Percentiles rank a stretch among this genome's conserved stretches.
Evolutionary conservation across 352 stramenopile genomes (phyloP).

Genomic region (Phytophthora sp.): DNA sequence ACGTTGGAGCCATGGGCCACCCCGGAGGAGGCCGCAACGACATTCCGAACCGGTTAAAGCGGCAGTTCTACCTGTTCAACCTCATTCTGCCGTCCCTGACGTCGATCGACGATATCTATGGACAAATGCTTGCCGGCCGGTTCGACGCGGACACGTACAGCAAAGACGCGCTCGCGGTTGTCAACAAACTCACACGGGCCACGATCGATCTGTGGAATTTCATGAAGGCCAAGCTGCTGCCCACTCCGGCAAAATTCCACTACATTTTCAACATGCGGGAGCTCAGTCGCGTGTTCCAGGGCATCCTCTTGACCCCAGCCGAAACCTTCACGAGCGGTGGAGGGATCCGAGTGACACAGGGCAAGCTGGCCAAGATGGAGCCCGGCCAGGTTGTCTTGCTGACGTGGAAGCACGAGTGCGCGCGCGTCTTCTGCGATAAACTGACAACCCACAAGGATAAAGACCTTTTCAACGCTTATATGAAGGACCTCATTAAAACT

Average conservation of each 20-base stretch:
- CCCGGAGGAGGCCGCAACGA: constrained; percentile 98
- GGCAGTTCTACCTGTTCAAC: constrained; percentile 99
- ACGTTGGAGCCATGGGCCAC: constrained; percentile 98
- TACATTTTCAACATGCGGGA: constrained; percentile 99
- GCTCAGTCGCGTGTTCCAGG: constrained; percentile 97
- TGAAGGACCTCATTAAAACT: constrained; percentile 91
- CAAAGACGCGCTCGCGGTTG: constrained; percentile 84
- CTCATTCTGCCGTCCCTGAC: constrained; percentile 96
- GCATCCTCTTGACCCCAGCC: constrained; percentile 95
- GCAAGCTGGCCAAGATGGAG: constrained; percentile 90
- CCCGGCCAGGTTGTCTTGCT: constrained; percentile 92
- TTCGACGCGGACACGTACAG: constrained; percentile 92
- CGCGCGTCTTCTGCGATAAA: constrained; percentile 98
- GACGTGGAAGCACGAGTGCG: constrained; percentile 98
- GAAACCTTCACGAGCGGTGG: constrained; percentile 95
- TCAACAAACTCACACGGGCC: constrained; percentile 94
- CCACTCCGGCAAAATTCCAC: constrained; percentile 98
- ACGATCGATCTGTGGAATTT: constrained; percentile 97
- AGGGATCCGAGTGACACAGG: constrained; percentile 79
- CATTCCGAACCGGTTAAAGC: constrained; percentile 99
- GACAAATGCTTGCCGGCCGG: constrained; percentile 96
- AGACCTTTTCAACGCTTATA: constrained; percentile 92
- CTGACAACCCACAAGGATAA: constrained; percentile 98
- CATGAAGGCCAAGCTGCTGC: constrained; percentile 98
- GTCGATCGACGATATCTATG: constrained; percentile 99